Conservation (phyloP, 1,139 yeast species). For the Taphrina pruni region DNA sequence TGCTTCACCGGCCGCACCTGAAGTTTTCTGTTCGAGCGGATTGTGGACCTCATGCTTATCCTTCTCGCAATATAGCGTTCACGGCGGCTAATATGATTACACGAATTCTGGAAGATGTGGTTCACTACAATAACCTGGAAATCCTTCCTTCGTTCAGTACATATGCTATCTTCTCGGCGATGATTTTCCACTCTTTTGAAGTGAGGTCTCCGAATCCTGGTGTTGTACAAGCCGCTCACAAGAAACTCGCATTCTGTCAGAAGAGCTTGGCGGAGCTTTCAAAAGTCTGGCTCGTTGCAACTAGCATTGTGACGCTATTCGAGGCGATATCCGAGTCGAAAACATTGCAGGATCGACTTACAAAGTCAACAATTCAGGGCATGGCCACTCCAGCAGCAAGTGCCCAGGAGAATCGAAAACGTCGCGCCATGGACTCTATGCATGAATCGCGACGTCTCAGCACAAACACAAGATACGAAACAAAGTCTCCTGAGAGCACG, state of each 20-base stretch:
- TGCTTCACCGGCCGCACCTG: slow-evolving; percentile 75
- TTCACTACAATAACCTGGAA: slow-evolving; percentile 60
- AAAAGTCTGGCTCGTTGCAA: slow-evolving; percentile 56
- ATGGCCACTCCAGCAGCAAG: slow-evolving; percentile 46
- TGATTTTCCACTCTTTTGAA: slow-evolving; percentile 76
- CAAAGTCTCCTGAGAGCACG: slow-evolving; percentile 5
- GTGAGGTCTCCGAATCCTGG: slow-evolving; percentile 64
- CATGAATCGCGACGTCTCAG: slow-evolving; percentile 27
- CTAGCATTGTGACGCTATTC: slow-evolving; percentile 52
- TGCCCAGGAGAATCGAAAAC: slow-evolving; percentile 42
- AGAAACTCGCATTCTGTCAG: slow-evolving; percentile 62
- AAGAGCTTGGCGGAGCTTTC: slow-evolving; percentile 63
- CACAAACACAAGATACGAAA: slow-evolving; percentile 19
- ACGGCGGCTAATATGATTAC: slow-evolving; percentile 85
- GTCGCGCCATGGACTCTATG: slow-evolving; percentile 34
- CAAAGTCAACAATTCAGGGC: slow-evolving; percentile 49
- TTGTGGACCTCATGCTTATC: slow-evolving; percentile 62
- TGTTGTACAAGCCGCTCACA: slow-evolving; percentile 66
- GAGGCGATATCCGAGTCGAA: slow-evolving; percentile 46
- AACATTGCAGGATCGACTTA: slow-evolving; percentile 47
- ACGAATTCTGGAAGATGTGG: slow-evolving; percentile 65
- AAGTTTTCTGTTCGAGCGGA: slow-evolving; percentile 47
- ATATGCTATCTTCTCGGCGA: slow-evolving; percentile 66
- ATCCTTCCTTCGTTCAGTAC: slow-evolving; percentile 65
- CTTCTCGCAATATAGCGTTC: slow-evolving; percentile 84